A percentile compares a stretch with the other conserved stretches of the same genome.
These are phyloP conservation scores for Biancaea sappan DNA, from an alignment of 306 rosid genomes.

Conservation along the genomic window DNA sequence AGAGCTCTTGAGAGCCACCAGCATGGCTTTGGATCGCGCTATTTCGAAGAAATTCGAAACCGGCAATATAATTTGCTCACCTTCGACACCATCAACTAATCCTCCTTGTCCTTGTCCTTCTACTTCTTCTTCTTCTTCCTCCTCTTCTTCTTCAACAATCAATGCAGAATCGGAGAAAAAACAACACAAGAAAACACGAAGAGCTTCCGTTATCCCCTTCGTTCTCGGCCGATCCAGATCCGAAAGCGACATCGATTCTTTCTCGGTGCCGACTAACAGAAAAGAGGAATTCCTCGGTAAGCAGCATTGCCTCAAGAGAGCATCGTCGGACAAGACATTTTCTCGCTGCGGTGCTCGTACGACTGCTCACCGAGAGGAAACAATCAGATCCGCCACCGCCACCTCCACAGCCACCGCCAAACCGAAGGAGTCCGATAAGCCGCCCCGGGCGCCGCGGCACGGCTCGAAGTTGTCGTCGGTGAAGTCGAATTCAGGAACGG, in stretches of 20 bases:
- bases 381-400: too few relatives aligned
- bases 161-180: neutral
- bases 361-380: too few relatives aligned
- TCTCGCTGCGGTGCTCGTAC: conserved; percentile 21
- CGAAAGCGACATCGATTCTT: conserved; percentile 56
- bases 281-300: conserved; percentile 47
- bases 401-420: too few relatives aligned
- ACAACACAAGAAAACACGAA: neutral
- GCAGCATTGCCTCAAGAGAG: conserved; percentile 61
- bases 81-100: neutral
- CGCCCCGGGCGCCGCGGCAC: neutral
- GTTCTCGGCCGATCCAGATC: conserved; percentile 64
- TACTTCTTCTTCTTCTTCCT: conserved; percentile 20
- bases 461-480: conserved; percentile 23
- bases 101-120: neutral
- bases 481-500: conserved; percentile 28
- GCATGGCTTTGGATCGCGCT: neutral
- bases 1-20: conserved; percentile 7
- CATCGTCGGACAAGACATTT: conserved; percentile 32
- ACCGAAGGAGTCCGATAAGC: neutral
- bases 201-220: conserved; percentile 28
- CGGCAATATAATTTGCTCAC: neutral
- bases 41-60: conserved; percentile 12
- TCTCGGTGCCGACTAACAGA: conserved; percentile 39
- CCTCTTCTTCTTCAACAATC: conserved; percentile 5